Base-by-base conservation (phyloP, 768 basidiomycete species). In the Termitomyces eurrhizus region DNA sequence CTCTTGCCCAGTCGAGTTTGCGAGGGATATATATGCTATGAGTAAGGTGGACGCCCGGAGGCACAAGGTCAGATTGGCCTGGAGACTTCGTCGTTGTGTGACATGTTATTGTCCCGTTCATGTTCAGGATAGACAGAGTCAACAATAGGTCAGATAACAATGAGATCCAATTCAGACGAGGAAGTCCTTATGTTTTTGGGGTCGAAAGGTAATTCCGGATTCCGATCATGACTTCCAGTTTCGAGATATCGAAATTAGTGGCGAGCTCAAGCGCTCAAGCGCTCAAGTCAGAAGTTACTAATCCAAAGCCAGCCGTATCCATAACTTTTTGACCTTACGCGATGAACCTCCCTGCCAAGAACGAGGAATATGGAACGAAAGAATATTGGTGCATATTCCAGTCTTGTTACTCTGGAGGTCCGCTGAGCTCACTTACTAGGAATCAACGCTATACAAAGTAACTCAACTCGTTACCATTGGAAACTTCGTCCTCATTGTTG, bases 361-460 rank as follows among this genome's bases (percentile, higher is more conserved):
- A 90, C 69, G 83, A 86, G 62, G 81, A 88, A 60, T 91, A 90
- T 62, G 80, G 84, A 6, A 84, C 83, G 3, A 86, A 79, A 66
- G 79, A 83, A 52, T 91, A 90, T 64, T 91, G 89, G 89, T 87
- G 62, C 69, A 80, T 64, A 33, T 13, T 46, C 33, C 16, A 52
- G 24, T 33, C 4, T 14, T 56, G 26, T 16, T 49, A 24, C 13
- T 49, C 18, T 56, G 18, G 49, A 33, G 3, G 3, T 36, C 13
- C 21, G 29, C 52, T 58, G 49, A 37, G 42, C 21, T n/a, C 39
- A 26, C n/a, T 57, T 6, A 56, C 50, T 44, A 90, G 90, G 90
- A 79, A 92, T 71, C 75, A 79, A 61, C 80, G 90, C 72, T 91
- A 92, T 66, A 71, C 77, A n/a, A 75, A 81, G 89, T 90, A 65